Evolutionary conservation across 2,329 filamentous ascomycete genomes (phyloP).

Genomic region (Venturiaceae sp.): DNA sequence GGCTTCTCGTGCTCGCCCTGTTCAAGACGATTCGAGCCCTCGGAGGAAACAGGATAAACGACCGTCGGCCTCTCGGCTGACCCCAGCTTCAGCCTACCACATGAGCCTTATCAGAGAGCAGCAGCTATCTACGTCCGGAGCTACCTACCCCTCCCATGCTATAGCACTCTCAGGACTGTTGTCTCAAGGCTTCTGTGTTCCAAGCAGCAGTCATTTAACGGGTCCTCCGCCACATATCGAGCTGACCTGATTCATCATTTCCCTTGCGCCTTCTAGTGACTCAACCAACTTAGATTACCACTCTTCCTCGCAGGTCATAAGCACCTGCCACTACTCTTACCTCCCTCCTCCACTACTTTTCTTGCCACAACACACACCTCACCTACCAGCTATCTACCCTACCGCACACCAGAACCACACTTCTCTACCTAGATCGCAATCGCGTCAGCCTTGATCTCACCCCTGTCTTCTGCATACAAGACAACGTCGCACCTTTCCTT

Average conservation of each 20-base stretch:
- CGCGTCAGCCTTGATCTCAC: neutral
- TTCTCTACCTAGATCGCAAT: neutral
- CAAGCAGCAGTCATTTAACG: no score
- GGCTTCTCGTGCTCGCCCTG: neutral
- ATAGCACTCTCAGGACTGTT: neutral
- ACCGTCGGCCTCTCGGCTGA: neutral
- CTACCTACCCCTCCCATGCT: neutral
- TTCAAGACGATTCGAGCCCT: neutral
- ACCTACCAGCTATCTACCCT: neutral
- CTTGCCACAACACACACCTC: neutral
- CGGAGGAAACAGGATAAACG: neutral
- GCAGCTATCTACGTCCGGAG: neutral
- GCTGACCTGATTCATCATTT: neutral
- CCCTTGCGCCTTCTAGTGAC: neutral
- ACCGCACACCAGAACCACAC: neutral
- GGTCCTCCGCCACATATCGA: neutral
- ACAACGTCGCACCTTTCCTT: neutral
- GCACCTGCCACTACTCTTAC: neutral
- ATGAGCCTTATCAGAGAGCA: neutral
- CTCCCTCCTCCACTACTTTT: neutral
- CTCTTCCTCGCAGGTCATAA: constrained; percentile 1
- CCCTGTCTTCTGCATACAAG: neutral
- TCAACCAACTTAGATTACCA: constrained; percentile 1
- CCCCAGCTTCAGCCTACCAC: neutral
- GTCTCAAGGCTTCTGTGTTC: neutral